These are phyloP conservation scores for Straminergon stramineum DNA, from an alignment of 225 moss, liverwort and hornwort species.

Conservation along the genomic window DNA sequence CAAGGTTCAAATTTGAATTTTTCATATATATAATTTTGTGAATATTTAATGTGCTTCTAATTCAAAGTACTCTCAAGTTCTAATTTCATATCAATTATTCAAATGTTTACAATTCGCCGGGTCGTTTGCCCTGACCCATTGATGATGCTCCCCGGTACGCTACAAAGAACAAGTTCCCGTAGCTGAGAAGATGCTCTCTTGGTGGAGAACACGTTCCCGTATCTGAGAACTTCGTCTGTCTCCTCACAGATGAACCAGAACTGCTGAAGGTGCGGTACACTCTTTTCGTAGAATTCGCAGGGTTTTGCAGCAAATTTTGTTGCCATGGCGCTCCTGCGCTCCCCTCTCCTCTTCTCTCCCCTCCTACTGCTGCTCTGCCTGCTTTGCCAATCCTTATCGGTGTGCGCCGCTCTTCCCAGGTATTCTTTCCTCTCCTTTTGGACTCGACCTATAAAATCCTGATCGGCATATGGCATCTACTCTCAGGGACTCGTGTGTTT, in stretches of 20 bases:
- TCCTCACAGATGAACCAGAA: background rate
- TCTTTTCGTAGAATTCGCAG: background rate
- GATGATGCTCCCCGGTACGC: background rate
- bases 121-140: background rate
- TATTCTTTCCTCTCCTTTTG: background rate
- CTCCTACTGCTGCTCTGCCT: background rate
- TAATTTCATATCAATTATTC: background rate
- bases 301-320: background rate
- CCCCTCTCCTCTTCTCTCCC: background rate
- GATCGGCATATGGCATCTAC: background rate
- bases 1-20: background rate
- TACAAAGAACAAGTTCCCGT: background rate
- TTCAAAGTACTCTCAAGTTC: background rate
- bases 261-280: background rate
- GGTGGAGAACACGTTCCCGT: background rate
- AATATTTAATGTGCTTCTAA: background rate
- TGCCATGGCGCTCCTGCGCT: constrained; percentile 4
- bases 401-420: constrained; percentile 2
- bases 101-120: background rate
- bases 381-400: background rate
- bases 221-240: background rate
- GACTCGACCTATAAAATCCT: background rate
- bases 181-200: background rate
- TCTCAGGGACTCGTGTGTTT: background rate
- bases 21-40: too few species aligned